Conservation (phyloP, 2,329 filamentous ascomycete species). For the Aspergillus hiratsukae region DNA sequence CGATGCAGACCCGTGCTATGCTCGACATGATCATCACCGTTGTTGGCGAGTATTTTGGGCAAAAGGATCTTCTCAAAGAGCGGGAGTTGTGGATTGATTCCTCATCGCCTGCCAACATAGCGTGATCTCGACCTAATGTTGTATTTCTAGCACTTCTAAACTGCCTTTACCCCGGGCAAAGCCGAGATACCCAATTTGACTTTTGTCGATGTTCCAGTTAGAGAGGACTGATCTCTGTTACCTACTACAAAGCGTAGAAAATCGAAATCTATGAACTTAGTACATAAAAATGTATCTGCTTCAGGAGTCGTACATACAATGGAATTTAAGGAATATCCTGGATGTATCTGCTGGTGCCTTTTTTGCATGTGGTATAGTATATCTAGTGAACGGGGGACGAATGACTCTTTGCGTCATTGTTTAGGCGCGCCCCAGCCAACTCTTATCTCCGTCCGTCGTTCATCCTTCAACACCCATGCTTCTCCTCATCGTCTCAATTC, state of each 20-base stretch:
- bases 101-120: background rate
- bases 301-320: background rate
- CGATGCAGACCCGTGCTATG: constrained; percentile 53
- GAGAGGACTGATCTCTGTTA: background rate
- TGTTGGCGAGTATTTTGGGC: constrained; percentile 82
- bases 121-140: background rate
- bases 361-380: background rate
- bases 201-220: background rate
- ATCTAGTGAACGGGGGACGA: background rate
- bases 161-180: background rate
- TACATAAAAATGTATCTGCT: background rate
- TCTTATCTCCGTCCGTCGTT: background rate
- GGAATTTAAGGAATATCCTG: background rate
- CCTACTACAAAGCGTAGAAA: background rate
- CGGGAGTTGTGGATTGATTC: constrained; percentile 52
- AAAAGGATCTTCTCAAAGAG: constrained; percentile 76
- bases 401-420: constrained; percentile 1
- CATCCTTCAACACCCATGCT: background rate
- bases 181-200: background rate
- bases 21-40: constrained; percentile 90
- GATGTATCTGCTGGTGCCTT: background rate
- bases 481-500: background rate
- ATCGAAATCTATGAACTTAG: background rate
- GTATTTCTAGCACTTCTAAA: background rate
- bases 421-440: background rate